Evolutionary conservation across 2,329 filamentous ascomycete genomes (phyloP).

Genomic region (Cercospora zeina): DNA sequence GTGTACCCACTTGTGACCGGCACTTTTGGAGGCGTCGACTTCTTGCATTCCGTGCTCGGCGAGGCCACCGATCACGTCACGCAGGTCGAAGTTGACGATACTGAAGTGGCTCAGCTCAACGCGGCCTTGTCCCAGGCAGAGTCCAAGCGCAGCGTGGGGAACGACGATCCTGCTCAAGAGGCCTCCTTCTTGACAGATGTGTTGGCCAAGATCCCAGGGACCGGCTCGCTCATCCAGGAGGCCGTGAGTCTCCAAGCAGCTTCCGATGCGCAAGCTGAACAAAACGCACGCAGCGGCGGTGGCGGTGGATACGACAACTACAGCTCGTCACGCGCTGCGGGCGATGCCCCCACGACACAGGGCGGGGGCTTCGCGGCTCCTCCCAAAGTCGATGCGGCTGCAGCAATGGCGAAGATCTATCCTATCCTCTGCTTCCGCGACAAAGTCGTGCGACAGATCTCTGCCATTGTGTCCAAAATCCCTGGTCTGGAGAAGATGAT

Average conservation of each 20-base stretch:
- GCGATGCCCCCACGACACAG: conserved; percentile 36
- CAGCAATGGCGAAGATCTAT: conserved; percentile 68
- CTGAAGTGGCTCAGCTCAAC: conserved; percentile 51
- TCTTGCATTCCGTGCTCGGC: conserved; percentile 53
- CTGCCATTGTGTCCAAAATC: conserved; percentile 82
- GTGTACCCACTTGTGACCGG: conserved; percentile 57
- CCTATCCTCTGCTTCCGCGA: conserved; percentile 93
- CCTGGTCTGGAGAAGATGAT: conserved; percentile 86
- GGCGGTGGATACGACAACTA: conserved; percentile 29
- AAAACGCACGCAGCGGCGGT: conserved; percentile 24
- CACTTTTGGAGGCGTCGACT: conserved; percentile 55
- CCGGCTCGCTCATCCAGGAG: conserved; percentile 49
- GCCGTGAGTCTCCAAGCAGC: conserved; percentile 49
- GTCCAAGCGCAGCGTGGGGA: conserved; percentile 37
- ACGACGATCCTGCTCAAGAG: conserved; percentile 38
- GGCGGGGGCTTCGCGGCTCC: conserved; percentile 40
- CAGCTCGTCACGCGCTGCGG: conserved; percentile 23
- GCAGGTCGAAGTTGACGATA: conserved; percentile 51
- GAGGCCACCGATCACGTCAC: conserved; percentile 54
- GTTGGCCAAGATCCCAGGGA: conserved; percentile 70
- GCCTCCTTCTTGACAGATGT: conserved; percentile 63
- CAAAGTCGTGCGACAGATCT: conserved; percentile 86
- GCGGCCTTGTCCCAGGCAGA: conserved; percentile 46
- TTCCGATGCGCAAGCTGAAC: conserved; percentile 44
- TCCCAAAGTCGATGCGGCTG: conserved; percentile 32